These are phyloP conservation scores for Penicillium taxi DNA, from an alignment of 495 filamentous ascomycete genomes.

Conservation along the genomic window DNA sequence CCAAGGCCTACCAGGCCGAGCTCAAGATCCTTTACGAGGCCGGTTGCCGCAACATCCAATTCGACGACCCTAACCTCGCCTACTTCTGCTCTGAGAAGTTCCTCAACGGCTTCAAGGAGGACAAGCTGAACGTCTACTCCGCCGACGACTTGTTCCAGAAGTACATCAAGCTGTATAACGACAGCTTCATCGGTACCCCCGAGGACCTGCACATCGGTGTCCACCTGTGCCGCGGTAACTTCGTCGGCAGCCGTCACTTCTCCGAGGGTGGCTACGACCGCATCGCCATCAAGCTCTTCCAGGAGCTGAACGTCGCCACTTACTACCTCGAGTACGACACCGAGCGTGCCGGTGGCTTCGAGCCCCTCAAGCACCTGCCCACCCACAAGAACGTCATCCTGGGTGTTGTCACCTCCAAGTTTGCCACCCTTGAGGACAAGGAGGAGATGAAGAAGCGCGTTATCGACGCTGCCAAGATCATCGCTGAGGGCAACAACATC, in stretches of 20 bases:
- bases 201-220: conserved; percentile 68
- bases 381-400: conserved; percentile 68
- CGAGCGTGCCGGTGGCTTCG: conserved; percentile 65
- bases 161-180: conserved; percentile 73
- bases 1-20: conserved; percentile 61
- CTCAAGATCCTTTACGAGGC: conserved; percentile 60
- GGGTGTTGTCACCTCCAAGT: conserved; percentile 67
- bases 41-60: conserved; percentile 63
- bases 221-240: conserved; percentile 76
- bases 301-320: conserved; percentile 64
- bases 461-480: conserved; percentile 57
- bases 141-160: conserved; percentile 60
- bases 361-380: conserved; percentile 65
- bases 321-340: conserved; percentile 86
- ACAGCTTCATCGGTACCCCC: conserved; percentile 54
- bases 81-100: conserved; percentile 77
- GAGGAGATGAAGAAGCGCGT: conserved; percentile 64
- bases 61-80: conserved; percentile 68
- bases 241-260: conserved; percentile 70
- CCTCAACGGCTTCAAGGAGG: conserved; percentile 56
- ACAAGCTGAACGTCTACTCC: conserved; percentile 47
- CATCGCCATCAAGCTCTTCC: conserved; percentile 73
- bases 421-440: conserved; percentile 64
- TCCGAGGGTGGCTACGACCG: conserved; percentile 72
- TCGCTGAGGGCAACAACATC: conserved; percentile 61